Evolutionary conservation across 768 basidiomycete species (phyloP), one percentile per base, ranked within the genome.

Genomic region (Cystobasidium tubakii): DNA sequence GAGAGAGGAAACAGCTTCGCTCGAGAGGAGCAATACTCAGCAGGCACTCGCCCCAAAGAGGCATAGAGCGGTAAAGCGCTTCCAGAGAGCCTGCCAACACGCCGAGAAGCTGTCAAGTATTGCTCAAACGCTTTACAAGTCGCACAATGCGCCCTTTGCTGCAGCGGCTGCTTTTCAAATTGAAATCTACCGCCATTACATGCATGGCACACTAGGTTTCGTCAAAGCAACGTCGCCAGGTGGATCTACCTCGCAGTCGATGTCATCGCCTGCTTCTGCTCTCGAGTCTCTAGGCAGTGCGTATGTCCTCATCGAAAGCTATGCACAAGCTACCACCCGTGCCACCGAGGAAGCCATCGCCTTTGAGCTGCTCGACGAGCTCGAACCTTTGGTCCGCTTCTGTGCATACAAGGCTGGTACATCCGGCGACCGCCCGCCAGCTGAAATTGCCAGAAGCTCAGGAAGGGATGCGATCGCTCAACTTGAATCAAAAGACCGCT

Each of bases 371-470:
- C 85, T 88, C 4, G 94, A 98, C 79, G 89, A 90, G 78, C 86
- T 95, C 66, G 88, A 90, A 27, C 92, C 95, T 0, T 88, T 96
- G 81, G 92, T 98, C 67, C 84, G 95, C 55, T 89, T 93, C 81
- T 92, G 89, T 77, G 93, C 94, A 0, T 95, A 97, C 78, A 88
- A 92, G 78, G 84, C 94, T 21, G 43, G 63, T 2, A 21, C 43
- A 9, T 36, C 25, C 12, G 9, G 27, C 4, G 9, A 73, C 64
- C 10, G 46, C 19, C 21, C 64, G 62, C 63, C 71, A 77, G 50
- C 53, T 55, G 54, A 71, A n/a, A 13, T 36, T 53, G 74, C 33
- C 25, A 66, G 57, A 75, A 44, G 17, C 73, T 44, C 33, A 2
- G 57, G 57, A 3, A 6, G 29, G 21, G 25, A 9, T 74, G 76